Evolutionary conservation across 495 filamentous ascomycete species (phyloP).

Genomic region (Aspergillus biplanus): DNA sequence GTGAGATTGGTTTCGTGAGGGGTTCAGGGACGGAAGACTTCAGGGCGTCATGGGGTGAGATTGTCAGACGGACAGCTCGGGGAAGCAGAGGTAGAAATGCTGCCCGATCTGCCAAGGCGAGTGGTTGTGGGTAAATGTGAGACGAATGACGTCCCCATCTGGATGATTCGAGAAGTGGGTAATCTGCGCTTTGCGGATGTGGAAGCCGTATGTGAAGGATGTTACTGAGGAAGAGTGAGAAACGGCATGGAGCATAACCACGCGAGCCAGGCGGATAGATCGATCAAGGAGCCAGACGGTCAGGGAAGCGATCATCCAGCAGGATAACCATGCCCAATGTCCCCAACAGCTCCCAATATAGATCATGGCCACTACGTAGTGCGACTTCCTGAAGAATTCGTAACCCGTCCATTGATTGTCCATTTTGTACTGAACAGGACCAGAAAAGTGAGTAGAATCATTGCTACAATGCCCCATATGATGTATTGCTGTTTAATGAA

Average conservation of each 20-base stretch:
- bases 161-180: constrained; percentile 50
- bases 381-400: constrained; percentile 66
- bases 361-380: constrained; percentile 65
- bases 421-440: constrained; percentile 57
- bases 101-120: constrained; percentile 62
- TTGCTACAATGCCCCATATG: constrained; percentile 67
- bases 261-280: constrained; percentile 50
- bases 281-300: constrained; percentile 63
- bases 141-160: constrained; percentile 57
- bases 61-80: constrained; percentile 63
- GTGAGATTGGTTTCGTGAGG: constrained; percentile 45
- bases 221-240: constrained; percentile 34
- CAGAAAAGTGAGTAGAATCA: constrained; percentile 58
- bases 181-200: constrained; percentile 51
- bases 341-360: constrained; percentile 71
- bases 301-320: constrained; percentile 64
- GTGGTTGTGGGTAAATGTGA: constrained; percentile 60
- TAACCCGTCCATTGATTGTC: constrained; percentile 65
- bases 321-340: constrained; percentile 64
- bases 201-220: constrained; percentile 38
- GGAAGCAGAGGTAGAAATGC: constrained; percentile 68
- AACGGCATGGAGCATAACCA: constrained; percentile 53
- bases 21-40: constrained; percentile 44
- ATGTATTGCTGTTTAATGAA: constrained; percentile 62
- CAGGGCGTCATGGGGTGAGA: constrained; percentile 69